Evolutionary conservation across 148 eudicot genomes (phyloP).

Genomic region (Drosera capensis): DNA sequence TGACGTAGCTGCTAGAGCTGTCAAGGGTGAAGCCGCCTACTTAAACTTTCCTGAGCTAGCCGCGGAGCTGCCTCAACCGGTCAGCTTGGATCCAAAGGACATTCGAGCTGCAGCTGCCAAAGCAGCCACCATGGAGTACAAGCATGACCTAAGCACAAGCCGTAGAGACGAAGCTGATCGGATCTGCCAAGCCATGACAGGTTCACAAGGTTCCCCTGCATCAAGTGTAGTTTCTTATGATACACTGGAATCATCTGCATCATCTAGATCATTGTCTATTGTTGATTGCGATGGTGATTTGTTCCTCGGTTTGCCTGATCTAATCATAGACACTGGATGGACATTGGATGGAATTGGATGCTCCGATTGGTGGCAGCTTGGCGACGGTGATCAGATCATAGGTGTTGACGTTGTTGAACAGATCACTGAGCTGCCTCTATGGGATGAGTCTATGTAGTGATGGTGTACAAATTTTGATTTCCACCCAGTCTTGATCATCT

Average conservation of each 20-base stretch:
- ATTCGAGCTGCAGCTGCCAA: conserved; percentile 10
- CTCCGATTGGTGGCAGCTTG: background rate
- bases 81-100: conserved; percentile 6
- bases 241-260: conserved; percentile 5
- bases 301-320: conserved; percentile 13
- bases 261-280: conserved; percentile 1
- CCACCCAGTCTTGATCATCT: no score
- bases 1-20: conserved; percentile 7
- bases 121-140: background rate
- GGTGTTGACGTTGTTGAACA: no score
- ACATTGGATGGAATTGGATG: no score
- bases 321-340: conserved; percentile 3
- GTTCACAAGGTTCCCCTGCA: no score
- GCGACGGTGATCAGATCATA: no score
- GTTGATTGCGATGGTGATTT: conserved; percentile 2
- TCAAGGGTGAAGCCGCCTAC: conserved; percentile 8
- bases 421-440: no score
- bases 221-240: background rate
- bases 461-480: no score
- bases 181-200: background rate
- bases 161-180: background rate
- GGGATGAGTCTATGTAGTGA: no score
- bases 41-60: conserved; percentile 8
- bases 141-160: background rate
- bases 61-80: conserved; percentile 9